Conservation (phyloP, 176 grass and related monocot genomes). For the Echinochloa phyllopogon region DNA sequence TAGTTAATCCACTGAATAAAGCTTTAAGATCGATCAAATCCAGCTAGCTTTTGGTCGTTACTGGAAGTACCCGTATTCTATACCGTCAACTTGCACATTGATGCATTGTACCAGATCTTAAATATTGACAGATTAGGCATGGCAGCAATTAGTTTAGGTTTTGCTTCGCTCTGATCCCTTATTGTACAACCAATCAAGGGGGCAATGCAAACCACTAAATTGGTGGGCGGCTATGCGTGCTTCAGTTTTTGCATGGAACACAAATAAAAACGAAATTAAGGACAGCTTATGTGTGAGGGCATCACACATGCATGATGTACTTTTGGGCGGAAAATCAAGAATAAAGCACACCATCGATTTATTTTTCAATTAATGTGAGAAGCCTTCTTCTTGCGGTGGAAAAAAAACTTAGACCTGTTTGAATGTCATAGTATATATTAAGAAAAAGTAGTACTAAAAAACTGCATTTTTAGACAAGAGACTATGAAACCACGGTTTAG, state of each 20-base stretch:
- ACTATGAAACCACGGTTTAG: no score
- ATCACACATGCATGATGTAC: no score
- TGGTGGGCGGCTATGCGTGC: neutral
- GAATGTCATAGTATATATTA: no score
- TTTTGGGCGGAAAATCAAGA: no score
- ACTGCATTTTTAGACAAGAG: no score
- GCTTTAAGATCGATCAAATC: constrained; percentile 3
- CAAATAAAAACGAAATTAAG: neutral
- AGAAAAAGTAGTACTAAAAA: no score
- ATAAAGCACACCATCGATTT: neutral
- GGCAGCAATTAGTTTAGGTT: neutral
- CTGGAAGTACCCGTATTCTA: constrained; percentile 21
- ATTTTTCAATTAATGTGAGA: neutral
- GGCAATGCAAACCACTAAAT: neutral
- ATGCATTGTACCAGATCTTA: constrained; percentile 1
- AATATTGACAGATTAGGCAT: constrained; percentile 7
- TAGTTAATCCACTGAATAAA: constrained; percentile 19
- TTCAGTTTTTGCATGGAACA: neutral
- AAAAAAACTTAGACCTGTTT: neutral
- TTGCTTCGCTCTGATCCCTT: neutral
- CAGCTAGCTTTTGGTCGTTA: constrained; percentile 2
- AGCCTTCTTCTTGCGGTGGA: neutral
- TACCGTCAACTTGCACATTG: constrained; percentile 31
- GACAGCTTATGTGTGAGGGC: neutral
- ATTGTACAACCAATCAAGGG: neutral